Conservation (phyloP, 257 asterid species). For the Jasminum sambac region DNA sequence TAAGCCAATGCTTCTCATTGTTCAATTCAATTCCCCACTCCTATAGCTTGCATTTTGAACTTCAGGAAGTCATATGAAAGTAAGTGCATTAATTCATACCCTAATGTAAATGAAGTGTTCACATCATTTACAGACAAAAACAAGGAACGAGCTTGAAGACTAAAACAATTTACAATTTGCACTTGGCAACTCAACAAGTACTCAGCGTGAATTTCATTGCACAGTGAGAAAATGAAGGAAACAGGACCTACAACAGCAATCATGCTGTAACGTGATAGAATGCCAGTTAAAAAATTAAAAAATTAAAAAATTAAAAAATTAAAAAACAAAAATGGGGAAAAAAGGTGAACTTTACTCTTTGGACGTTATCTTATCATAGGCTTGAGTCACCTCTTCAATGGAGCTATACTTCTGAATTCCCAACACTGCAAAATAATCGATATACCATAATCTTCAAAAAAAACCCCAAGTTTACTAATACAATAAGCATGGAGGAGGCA, state of each 20-base stretch:
- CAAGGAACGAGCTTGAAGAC: not conserved
- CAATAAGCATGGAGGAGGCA: not conserved
- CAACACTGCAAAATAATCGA: conserved; percentile 55
- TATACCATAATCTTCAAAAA: not conserved
- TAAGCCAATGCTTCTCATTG: not conserved
- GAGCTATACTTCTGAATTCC: conserved; percentile 70
- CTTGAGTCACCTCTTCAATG: conserved; percentile 64
- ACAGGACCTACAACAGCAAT: too few species aligned
- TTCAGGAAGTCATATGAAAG: not conserved
- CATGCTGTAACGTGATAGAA: not conserved
- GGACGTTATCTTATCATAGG: conserved; percentile 62
- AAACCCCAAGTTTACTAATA: conserved; percentile 13
- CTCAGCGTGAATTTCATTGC: not conserved
- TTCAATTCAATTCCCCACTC: not conserved
- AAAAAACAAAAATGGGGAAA: too few species aligned
- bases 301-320: not conserved
- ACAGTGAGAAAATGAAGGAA: not conserved
- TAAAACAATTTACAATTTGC: not conserved
- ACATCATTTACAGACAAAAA: not conserved
- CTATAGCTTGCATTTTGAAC: not conserved
- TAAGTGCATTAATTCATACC: not conserved
- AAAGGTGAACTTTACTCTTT: conserved; percentile 45
- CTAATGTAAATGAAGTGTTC: not conserved
- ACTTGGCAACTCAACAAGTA: conserved; percentile 6
- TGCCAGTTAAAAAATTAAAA: not conserved